phyloP scores from a whole-genome alignment of 257 asterid species.

The Solanum ossicruentum region DNA sequence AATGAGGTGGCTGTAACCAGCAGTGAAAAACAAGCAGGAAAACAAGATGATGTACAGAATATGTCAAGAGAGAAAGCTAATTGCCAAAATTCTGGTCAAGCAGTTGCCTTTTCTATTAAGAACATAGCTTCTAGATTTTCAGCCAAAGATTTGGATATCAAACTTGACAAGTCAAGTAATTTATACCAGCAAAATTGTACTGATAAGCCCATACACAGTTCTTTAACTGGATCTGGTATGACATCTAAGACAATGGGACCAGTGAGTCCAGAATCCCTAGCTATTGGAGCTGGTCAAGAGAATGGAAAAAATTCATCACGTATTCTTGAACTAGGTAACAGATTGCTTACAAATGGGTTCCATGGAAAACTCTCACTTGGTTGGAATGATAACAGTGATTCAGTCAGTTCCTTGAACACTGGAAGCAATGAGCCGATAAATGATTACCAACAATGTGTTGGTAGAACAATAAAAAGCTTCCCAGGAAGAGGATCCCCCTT shows the following conservation, averaged over 20 bases:
- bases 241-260: constrained; percentile 20
- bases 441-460: constrained; percentile 9
- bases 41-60: constrained; percentile 18
- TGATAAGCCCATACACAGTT: constrained; percentile 2
- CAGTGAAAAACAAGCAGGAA: constrained; percentile 16
- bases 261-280: constrained; percentile 11
- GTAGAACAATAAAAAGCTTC: constrained; percentile 20
- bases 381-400: constrained; percentile 13
- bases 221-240: constrained; percentile 16
- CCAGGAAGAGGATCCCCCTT: constrained; percentile 35
- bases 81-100: constrained; percentile 26
- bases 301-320: constrained; percentile 40
- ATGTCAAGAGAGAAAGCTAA: constrained; percentile 16
- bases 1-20: constrained; percentile 8
- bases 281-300: constrained; percentile 21
- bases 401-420: constrained; percentile 16
- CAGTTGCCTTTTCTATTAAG: constrained; percentile 28
- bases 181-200: constrained; percentile 15
- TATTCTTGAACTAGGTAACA: constrained; percentile 45
- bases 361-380: constrained; percentile 27
- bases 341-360: constrained; percentile 45
- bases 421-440: constrained; percentile 23
- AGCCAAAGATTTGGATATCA: constrained; percentile 60
- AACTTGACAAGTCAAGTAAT: constrained; percentile 36
- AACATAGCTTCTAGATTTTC: constrained; percentile 56